Evolutionary conservation across 2,329 filamentous ascomycete species (phyloP).

Genomic region (Fusarium foetens): DNA sequence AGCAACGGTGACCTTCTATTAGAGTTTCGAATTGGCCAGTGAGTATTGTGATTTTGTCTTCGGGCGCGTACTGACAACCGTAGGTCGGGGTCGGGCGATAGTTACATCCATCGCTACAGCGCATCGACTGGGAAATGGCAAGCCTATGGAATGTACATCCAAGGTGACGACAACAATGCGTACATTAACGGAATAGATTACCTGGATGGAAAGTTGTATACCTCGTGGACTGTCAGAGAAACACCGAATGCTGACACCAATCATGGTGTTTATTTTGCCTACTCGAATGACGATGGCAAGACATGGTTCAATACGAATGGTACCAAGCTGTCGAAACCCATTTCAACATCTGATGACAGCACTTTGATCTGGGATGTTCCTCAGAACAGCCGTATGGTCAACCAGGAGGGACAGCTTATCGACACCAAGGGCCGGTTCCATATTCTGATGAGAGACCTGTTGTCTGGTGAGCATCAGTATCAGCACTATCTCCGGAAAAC

Average conservation of each 20-base stretch:
- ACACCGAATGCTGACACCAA: conserved; percentile 31
- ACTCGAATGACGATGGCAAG: conserved; percentile 28
- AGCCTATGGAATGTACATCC: conserved; percentile 27
- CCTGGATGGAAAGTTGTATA: conserved; percentile 25
- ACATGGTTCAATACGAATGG: conserved; percentile 30
- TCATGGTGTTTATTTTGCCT: conserved; percentile 32
- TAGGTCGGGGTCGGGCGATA: conserved; percentile 29
- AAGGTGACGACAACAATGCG: conserved; percentile 31
- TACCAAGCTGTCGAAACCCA: conserved; percentile 6
- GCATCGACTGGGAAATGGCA: conserved; percentile 26
- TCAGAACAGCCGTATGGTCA: conserved; percentile 34
- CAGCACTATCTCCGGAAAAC: conserved; percentile 25
- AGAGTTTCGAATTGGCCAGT: conserved; percentile 33
- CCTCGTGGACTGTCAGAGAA: conserved; percentile 31
- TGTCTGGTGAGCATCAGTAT: conserved; percentile 18
- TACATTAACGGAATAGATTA: conserved; percentile 32
- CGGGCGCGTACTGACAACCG: rapidly evolving
- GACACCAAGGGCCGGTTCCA: conserved; percentile 24
- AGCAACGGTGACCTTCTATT: conserved; percentile 21
- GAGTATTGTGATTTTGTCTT: rapidly evolving
- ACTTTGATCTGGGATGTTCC: conserved; percentile 26
- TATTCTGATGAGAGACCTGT: conserved; percentile 27
- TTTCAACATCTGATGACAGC: conserved; percentile 18
- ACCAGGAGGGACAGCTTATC: conserved; percentile 25
- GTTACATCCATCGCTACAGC: conserved; percentile 37